Conservation (phyloP, 768 basidiomycete species). For the Plicaturopsis crispa region DNA sequence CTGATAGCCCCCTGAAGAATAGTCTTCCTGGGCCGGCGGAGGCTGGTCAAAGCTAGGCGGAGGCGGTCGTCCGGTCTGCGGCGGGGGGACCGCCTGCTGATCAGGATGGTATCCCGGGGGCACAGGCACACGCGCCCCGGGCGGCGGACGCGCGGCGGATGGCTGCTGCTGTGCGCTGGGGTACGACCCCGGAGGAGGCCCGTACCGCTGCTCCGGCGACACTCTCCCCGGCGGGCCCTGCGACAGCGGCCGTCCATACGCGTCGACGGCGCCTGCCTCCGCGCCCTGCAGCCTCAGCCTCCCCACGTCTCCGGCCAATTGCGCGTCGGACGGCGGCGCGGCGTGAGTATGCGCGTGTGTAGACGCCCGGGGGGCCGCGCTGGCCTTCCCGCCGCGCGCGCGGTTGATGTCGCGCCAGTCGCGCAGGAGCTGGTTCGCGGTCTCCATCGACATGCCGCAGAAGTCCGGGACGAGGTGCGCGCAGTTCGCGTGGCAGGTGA, state of each 20-base stretch:
- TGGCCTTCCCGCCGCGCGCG: slow-evolving; percentile 41
- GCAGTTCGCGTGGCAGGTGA: slow-evolving; percentile 96
- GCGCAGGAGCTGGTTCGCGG: slow-evolving; percentile 85
- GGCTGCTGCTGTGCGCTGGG: slow-evolving; percentile 19
- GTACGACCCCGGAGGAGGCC: too few species aligned
- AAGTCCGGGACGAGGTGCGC: slow-evolving; percentile 98
- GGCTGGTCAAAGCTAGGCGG: slow-evolving; percentile 13
- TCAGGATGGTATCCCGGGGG: slow-evolving; percentile 41
- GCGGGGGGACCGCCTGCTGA: slow-evolving; percentile 18
- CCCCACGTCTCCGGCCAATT: slow-evolving; percentile 32
- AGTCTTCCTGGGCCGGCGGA: too few species aligned
- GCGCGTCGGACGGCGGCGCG: slow-evolving; percentile 22
- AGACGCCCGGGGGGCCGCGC: slow-evolving; percentile 30
- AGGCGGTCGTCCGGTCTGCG: slow-evolving; percentile 21
- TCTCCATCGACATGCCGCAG: slow-evolving; percentile 99
- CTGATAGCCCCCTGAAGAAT: slow-evolving; percentile 29
- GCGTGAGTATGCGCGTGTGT: slow-evolving; percentile 22
- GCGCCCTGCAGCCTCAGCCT: slow-evolving; percentile 34
- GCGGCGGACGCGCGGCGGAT: slow-evolving; percentile 29
- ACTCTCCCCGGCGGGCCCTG: too few species aligned
- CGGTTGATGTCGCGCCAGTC: slow-evolving; percentile 90
- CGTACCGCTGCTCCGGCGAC: too few species aligned
- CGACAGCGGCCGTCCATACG: too few species aligned
- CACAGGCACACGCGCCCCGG: slow-evolving; percentile 33
- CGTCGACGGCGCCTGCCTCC: too few species aligned